phyloP scores from a whole-genome alignment of 2,329 filamentous ascomycete genomes.

The Didymosphaeria variabile region DNA sequence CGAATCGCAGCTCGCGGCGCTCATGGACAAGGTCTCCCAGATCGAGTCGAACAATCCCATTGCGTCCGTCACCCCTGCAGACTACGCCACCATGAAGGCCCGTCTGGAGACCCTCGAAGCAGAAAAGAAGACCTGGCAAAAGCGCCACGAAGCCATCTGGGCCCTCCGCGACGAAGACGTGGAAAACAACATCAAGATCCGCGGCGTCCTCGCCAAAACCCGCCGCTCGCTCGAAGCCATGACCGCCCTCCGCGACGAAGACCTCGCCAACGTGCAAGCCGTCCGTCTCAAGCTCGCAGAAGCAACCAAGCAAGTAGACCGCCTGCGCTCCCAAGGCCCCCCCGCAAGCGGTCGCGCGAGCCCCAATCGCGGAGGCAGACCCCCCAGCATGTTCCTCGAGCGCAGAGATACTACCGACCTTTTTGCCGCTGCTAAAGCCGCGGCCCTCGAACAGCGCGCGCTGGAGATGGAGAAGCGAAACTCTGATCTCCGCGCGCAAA shows the following conservation, averaged over 20 bases:
- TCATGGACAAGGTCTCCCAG: conserved; percentile 50
- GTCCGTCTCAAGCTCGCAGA: conserved; percentile 53
- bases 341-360: conserved; percentile 27
- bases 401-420: conserved; percentile 49
- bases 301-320: conserved; percentile 49
- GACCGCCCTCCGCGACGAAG: conserved; percentile 53
- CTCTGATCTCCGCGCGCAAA: conserved; percentile 43
- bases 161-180: conserved; percentile 55
- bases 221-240: conserved; percentile 52
- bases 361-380: conserved; percentile 38
- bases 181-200: conserved; percentile 55
- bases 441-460: conserved; percentile 54
- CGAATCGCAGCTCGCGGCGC: conserved; percentile 46
- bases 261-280: conserved; percentile 51
- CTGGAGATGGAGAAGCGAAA: conserved; percentile 55
- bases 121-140: conserved; percentile 48
- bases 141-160: conserved; percentile 53
- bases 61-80: conserved; percentile 48
- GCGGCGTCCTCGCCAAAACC: conserved; percentile 50
- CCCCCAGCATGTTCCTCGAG: conserved; percentile 44
- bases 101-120: conserved; percentile 46
- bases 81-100: conserved; percentile 44
- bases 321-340: conserved; percentile 28
- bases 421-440: conserved; percentile 53
- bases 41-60: conserved; percentile 46